A percentile compares a stretch with the other conserved stretches of the same genome.
phyloP scores from a whole-genome alignment of 208 protist genomes.

The Leishmania aethiopica region DNA sequence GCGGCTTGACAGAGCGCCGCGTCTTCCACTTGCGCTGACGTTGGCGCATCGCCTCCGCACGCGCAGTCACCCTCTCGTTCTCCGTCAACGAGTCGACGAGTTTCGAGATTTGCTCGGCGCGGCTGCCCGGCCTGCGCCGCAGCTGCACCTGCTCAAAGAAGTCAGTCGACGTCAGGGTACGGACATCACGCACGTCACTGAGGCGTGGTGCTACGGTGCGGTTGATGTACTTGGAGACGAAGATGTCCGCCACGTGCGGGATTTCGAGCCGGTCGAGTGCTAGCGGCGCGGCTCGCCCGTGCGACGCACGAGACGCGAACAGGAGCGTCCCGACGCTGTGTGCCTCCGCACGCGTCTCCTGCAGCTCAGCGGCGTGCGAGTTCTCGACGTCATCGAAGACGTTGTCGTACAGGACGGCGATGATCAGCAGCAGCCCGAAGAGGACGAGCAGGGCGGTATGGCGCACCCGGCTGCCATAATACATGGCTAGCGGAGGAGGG shows the following conservation, averaged over 20 bases:
- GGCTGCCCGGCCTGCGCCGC: constrained; percentile 19
- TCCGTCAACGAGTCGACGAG: constrained; percentile 6
- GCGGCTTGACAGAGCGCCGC: not conserved
- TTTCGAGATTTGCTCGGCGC: constrained; percentile 2
- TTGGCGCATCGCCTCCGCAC: constrained; percentile 7
- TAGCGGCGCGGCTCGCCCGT: constrained; percentile 18
- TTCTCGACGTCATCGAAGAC: constrained; percentile 17
- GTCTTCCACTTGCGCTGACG: constrained; percentile 19
- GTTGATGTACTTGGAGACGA: constrained; percentile 12
- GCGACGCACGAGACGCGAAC: not conserved
- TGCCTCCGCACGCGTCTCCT: constrained; percentile 2
- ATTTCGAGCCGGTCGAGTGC: not conserved
- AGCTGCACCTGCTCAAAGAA: constrained; percentile 49
- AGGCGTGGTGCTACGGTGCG: constrained; percentile 20
- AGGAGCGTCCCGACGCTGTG: constrained; percentile 11
- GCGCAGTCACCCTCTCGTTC: constrained; percentile 14
- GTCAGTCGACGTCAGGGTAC: constrained; percentile 35
- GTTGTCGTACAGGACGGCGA: constrained; percentile 15
- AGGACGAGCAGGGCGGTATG: constrained; percentile 28
- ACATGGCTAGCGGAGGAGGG: not conserved
- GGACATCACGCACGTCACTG: constrained; percentile 26
- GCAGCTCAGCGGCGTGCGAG: constrained; percentile 15
- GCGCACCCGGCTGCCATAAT: constrained; percentile 8
- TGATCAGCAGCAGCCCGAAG: constrained; percentile 23
- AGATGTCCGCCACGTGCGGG: constrained; percentile 13